Evolutionary conservation across 371 early-diverging fungal genomes (phyloP).

Genomic region (Basidiobolus meristosporus): DNA sequence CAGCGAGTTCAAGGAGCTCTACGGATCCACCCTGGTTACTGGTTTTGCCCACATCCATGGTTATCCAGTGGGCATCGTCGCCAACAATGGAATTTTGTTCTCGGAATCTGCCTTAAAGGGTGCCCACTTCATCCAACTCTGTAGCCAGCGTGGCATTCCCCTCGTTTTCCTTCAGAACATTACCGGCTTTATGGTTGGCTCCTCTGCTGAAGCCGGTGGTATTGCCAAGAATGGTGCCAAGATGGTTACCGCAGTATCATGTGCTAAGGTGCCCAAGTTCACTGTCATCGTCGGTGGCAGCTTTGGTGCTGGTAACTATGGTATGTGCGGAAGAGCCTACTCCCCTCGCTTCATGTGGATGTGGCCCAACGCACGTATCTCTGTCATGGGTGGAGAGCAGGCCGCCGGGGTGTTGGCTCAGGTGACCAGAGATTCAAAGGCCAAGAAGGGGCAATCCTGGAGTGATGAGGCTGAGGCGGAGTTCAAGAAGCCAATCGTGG

Average conservation of each 20-base stretch:
- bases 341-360: slow-evolving; percentile 90
- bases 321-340: slow-evolving; percentile 96
- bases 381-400: slow-evolving; percentile 98
- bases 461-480: slow-evolving; percentile 40
- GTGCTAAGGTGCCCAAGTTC: slow-evolving; percentile 90
- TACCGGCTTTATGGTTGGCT: slow-evolving; percentile 95
- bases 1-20: slow-evolving; percentile 89
- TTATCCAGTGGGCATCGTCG: slow-evolving; percentile 89
- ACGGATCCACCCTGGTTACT: slow-evolving; percentile 83
- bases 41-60: slow-evolving; percentile 91
- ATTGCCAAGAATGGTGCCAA: slow-evolving; percentile 98
- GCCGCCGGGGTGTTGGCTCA: slow-evolving; percentile 88
- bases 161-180: slow-evolving; percentile 93
- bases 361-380: slow-evolving; percentile 92
- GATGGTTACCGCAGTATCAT: slow-evolving; percentile 90
- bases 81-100: slow-evolving; percentile 94
- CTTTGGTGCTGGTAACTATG: slow-evolving; percentile 92
- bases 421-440: slow-evolving; percentile 70
- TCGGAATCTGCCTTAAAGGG: slow-evolving; percentile 92
- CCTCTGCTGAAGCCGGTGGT: slow-evolving; percentile 88
- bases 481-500: slow-evolving; percentile 77
- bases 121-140: slow-evolving; percentile 94
- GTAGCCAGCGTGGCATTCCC: slow-evolving; percentile 82
- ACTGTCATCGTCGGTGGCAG: slow-evolving; percentile 86
- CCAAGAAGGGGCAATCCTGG: slow-evolving; percentile 55